These are phyloP conservation scores for Fusarium nisikadoi DNA, from an alignment of 2,329 filamentous ascomycete genomes.

Conservation along the genomic window DNA sequence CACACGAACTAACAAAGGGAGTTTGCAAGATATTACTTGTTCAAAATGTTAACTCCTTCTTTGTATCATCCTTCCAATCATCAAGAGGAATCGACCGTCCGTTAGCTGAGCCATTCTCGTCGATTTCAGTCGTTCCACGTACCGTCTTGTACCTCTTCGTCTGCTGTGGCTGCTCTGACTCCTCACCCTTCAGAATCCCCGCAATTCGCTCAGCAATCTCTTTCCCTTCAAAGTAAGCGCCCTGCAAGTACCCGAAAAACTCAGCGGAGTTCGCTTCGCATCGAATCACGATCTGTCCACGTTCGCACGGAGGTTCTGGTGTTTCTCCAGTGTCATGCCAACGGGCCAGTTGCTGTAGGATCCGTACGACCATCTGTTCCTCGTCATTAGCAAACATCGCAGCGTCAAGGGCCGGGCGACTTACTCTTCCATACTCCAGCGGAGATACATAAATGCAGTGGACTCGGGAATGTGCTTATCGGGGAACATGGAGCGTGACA, in stretches of 20 bases:
- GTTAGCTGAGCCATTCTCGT: slow-evolving; percentile 13
- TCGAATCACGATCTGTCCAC: slow-evolving; percentile 69
- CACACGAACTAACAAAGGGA: too few relatives aligned
- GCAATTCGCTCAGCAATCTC: slow-evolving; percentile 59
- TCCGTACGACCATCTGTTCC: slow-evolving; percentile 59
- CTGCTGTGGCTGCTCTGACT: slow-evolving; percentile 5
- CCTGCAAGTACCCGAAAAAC: slow-evolving; percentile 75
- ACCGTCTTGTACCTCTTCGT: slow-evolving; percentile 14
- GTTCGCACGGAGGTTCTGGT: slow-evolving; percentile 75
- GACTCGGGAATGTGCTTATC: slow-evolving; percentile 67
- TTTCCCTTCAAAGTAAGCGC: slow-evolving; percentile 67
- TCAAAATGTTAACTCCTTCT: too few relatives aligned
- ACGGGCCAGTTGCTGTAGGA: slow-evolving; percentile 76
- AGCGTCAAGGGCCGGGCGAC: rapidly evolving
- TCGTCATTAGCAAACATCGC: slow-evolving; percentile 58
- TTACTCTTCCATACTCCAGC: slow-evolving; percentile 41
- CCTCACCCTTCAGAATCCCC: neutral
- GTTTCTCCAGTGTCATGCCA: slow-evolving; percentile 70
- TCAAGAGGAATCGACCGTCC: slow-evolving; percentile 9
- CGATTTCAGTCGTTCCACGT: slow-evolving; percentile 3
- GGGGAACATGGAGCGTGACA: slow-evolving; percentile 72
- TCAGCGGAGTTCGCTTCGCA: slow-evolving; percentile 71
- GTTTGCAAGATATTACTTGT: too few relatives aligned
- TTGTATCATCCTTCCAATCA: neutral
- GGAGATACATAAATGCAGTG: slow-evolving; percentile 67